phyloP scores from a whole-genome alignment of 2,329 filamentous ascomycete species.

The Elsinoe necatrix region DNA sequence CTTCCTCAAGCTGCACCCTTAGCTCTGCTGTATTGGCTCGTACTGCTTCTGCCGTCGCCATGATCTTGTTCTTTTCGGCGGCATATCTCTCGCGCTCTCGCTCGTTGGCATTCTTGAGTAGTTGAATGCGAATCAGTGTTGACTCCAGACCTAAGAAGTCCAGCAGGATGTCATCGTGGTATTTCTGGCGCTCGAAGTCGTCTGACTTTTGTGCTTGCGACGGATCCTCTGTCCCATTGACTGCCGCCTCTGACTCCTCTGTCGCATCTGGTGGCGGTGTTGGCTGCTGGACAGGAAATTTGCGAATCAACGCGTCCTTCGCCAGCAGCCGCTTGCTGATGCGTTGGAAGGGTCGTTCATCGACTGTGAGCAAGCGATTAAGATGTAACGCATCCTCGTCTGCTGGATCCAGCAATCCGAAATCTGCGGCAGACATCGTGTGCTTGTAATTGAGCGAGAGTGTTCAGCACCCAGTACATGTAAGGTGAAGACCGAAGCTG shows the following conservation, averaged over 20 bases:
- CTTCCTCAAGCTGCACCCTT: slow-evolving; percentile 65
- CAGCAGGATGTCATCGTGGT: slow-evolving; percentile 74
- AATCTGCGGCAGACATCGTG: neutral
- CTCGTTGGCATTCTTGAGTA: slow-evolving; percentile 73
- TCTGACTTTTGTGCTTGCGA: slow-evolving; percentile 19
- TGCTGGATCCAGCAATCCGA: slow-evolving; percentile 16
- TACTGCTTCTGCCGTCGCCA: slow-evolving; percentile 68
- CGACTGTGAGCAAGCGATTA: slow-evolving; percentile 74
- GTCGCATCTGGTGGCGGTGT: slow-evolving; percentile 59
- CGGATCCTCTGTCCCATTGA: slow-evolving; percentile 36
- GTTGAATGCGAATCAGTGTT: slow-evolving; percentile 78
- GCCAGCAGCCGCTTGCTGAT: slow-evolving; percentile 72
- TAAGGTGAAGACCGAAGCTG: neutral
- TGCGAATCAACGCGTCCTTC: slow-evolving; percentile 55
- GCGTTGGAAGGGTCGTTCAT: slow-evolving; percentile 86
- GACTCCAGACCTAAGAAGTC: slow-evolving; percentile 85
- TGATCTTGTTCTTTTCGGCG: slow-evolving; percentile 68
- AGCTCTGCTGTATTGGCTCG: slow-evolving; percentile 65
- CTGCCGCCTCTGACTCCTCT: slow-evolving; percentile 38
- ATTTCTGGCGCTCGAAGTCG: slow-evolving; percentile 52
- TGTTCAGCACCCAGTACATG: neutral
- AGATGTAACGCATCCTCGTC: slow-evolving; percentile 70
- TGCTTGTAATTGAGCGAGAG: neutral
- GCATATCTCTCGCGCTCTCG: slow-evolving; percentile 78
- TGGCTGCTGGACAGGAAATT: slow-evolving; percentile 47